These are phyloP conservation scores for Thielaviopsis ethacetica DNA, from an alignment of 2,329 filamentous ascomycete species.

Conservation along the genomic window DNA sequence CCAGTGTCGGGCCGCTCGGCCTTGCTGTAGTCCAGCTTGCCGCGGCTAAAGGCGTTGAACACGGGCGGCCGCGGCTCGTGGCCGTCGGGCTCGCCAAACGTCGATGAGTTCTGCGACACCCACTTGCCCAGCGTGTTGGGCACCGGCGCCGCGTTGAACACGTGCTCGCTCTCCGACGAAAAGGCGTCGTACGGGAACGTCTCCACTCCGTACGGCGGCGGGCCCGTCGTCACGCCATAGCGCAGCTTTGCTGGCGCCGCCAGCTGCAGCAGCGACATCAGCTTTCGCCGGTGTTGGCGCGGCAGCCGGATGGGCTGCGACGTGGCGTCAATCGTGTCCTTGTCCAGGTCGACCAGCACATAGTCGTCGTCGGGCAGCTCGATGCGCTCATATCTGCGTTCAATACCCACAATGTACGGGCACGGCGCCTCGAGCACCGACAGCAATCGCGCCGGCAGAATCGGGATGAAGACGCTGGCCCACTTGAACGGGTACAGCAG, in stretches of 20 bases:
- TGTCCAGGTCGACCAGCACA: constrained; percentile 84
- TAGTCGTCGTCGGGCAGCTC: constrained; percentile 90
- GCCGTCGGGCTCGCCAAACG: constrained; percentile 53
- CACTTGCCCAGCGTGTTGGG: constrained; percentile 67
- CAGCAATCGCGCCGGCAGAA: constrained; percentile 73
- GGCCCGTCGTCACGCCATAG: constrained; percentile 73
- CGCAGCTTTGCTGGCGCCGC: constrained; percentile 80
- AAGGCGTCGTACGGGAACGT: constrained; percentile 84
- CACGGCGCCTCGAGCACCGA: constrained; percentile 89
- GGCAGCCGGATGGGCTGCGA: constrained; percentile 63
- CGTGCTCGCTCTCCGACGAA: constrained; percentile 64
- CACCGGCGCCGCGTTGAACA: constrained; percentile 58
- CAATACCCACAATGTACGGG: constrained; percentile 92
- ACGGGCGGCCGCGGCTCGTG: constrained; percentile 44
- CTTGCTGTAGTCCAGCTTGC: constrained; percentile 48
- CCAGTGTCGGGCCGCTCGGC: constrained; percentile 66
- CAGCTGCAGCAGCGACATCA: constrained; percentile 72
- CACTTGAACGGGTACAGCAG: constrained; percentile 83
- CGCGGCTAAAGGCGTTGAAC: constrained; percentile 81
- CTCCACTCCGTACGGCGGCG: constrained; percentile 84
- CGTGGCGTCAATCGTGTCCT: constrained; percentile 77
- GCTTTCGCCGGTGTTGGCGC: constrained; percentile 76
- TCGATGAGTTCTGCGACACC: constrained; percentile 75
- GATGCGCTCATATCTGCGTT: constrained; percentile 73
- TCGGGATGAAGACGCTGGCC: constrained; percentile 86